These are phyloP conservation scores for Daldinia decipiens DNA, from an alignment of 495 filamentous ascomycete species.

Conservation along the genomic window DNA sequence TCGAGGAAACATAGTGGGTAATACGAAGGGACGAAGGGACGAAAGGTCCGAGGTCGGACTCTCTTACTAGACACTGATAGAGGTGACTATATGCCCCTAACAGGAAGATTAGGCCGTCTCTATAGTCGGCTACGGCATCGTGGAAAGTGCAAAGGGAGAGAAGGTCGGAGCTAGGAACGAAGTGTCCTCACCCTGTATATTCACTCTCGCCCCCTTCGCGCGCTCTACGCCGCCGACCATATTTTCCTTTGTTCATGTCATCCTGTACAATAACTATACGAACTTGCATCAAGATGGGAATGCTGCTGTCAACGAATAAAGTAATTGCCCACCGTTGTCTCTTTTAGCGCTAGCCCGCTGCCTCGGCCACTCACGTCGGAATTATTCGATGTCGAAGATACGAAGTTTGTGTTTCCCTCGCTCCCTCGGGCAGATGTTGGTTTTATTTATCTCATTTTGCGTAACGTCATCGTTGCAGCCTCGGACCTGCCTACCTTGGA, in stretches of 20 bases:
- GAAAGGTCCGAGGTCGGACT: slow-evolving; percentile 33
- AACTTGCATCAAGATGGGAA: slow-evolving; percentile 41
- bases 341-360: background rate
- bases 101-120: slow-evolving; percentile 17
- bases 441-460: slow-evolving; percentile 7
- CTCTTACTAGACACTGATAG: slow-evolving; percentile 22
- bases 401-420: background rate
- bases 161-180: slow-evolving; percentile 25
- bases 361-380: background rate
- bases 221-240: slow-evolving; percentile 21
- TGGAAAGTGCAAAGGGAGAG: slow-evolving; percentile 29
- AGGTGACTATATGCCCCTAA: slow-evolving; percentile 18
- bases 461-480: slow-evolving; percentile 1
- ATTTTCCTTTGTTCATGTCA: slow-evolving; percentile 31
- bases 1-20: slow-evolving; percentile 40
- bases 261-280: slow-evolving; percentile 43
- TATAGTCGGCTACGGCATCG: slow-evolving; percentile 19
- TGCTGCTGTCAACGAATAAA: slow-evolving; percentile 38
- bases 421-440: slow-evolving; percentile 5
- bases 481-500: slow-evolving; percentile 9
- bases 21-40: slow-evolving; percentile 35
- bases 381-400: background rate
- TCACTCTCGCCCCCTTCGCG: slow-evolving; percentile 23
- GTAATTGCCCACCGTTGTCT: slow-evolving; percentile 33
- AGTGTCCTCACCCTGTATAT: slow-evolving; percentile 37